Conservation (phyloP, 345 rosid species). For the Populus nigra region DNA sequence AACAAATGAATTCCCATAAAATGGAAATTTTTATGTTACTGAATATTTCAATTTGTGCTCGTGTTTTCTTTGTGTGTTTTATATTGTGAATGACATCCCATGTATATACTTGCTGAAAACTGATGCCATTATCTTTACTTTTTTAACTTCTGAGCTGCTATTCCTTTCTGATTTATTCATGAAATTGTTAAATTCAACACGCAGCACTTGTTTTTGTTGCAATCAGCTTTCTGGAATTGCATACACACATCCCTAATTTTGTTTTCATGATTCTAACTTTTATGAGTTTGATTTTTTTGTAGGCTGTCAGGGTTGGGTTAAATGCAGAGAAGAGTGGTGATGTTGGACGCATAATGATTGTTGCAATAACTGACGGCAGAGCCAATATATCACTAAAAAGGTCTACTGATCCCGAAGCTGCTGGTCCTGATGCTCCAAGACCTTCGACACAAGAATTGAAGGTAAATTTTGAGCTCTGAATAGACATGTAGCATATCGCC, state of each 20-base stretch:
- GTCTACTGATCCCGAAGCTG: conserved; percentile 80
- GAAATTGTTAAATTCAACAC: not conserved
- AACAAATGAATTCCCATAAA: too few relatives aligned
- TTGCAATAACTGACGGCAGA: conserved; percentile 91
- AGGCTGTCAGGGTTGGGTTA: conserved; percentile 94
- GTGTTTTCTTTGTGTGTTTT: not conserved
- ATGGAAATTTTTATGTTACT: too few relatives aligned
- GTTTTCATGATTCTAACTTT: conserved; percentile 9
- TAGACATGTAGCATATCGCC: too few relatives aligned
- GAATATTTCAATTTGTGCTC: not conserved
- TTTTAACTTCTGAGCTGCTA: too few relatives aligned
- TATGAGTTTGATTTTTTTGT: not conserved
- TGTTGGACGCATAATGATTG: conserved; percentile 93
- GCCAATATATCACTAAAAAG: conserved; percentile 89
- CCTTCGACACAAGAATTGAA: conserved; percentile 84
- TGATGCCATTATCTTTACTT: not conserved
- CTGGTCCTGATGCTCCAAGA: conserved; percentile 69
- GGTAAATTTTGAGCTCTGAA: conserved; percentile 44
- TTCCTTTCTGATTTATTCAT: not conserved
- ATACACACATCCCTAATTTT: not conserved
- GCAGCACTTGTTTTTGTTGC: not conserved
- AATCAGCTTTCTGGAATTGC: not conserved
- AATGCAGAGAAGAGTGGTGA: conserved; percentile 99
- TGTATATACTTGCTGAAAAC: not conserved
- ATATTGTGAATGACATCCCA: not conserved